Evolutionary conservation across 2,329 filamentous ascomycete species (phyloP), one percentile per base, ranked within the genome.

Genomic region (Penicillium paneum): DNA sequence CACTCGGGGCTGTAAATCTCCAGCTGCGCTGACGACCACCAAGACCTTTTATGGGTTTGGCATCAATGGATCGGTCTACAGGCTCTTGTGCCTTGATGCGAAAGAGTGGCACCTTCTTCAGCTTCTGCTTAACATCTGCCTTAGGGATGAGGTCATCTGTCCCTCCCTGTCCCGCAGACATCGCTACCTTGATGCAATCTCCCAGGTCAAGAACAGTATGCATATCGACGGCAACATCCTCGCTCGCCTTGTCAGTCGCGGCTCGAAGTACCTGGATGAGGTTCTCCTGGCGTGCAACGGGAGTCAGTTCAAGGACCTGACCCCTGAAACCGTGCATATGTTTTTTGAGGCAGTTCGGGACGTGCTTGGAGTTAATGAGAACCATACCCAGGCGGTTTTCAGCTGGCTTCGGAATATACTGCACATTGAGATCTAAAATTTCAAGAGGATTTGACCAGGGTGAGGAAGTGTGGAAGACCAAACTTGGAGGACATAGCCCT

Each of bases 191-290:
- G 64, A 17, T 61, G 64, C 13, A 64, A 68, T 43, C 56, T 64
- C 38, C 78, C 82, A 55, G 76, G 79, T 8, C 68, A 70, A 24
- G 57, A 65, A 72, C 10, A 75, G 75, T 55, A 83, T 84, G 79
- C 86, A 90, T 52, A 76, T 91, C 3, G 79, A 90, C 57, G 88
- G 88, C 0, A 85, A 90, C 61, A 74, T 89, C 34, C 69, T 91
- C 39, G 74, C 76, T 55, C 77, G 79, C 7, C 81, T 85, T 55
- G 60, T 85, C 11, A 73, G 80, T 17, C 73, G 67, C 17, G 74
- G 76, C 31, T 70, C 64, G 0, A 54, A 57, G 3, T 63, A 67
- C 52, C 62, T 77, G 34, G 60, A 65, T 35, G 38, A 60, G 2
- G 58, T 76, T 58, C 63, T 78, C 31, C 54, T 53, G 17, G 56